Evolutionary conservation across 2,329 filamentous ascomycete species (phyloP).

Genomic region (Fusarium sp.): DNA sequence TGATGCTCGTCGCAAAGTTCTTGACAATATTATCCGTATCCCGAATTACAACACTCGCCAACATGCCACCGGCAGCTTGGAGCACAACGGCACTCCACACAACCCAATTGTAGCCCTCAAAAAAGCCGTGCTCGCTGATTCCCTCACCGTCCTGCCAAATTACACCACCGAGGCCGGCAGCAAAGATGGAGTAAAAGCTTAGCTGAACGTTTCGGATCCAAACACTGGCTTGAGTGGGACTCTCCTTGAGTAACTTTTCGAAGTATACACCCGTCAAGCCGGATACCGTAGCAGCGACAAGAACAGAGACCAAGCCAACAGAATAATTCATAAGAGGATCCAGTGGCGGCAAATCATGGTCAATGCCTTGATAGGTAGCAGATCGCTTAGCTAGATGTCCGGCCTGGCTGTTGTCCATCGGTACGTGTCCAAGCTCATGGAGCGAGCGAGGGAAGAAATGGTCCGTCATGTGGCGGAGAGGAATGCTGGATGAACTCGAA

Average conservation of each 20-base stretch:
- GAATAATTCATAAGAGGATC: slow-evolving; percentile 75
- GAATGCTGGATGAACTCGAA: slow-evolving; percentile 62
- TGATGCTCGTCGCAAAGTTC: slow-evolving; percentile 92
- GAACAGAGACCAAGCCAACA: slow-evolving; percentile 79
- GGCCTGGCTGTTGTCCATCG: slow-evolving; percentile 26
- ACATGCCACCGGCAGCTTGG: slow-evolving; percentile 84
- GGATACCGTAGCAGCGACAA: slow-evolving; percentile 81
- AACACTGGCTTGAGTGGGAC: slow-evolving; percentile 76
- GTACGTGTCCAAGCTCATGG: slow-evolving; percentile 74
- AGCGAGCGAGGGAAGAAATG: slow-evolving; percentile 82
- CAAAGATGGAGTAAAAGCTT: slow-evolving; percentile 92
- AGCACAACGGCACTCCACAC: slow-evolving; percentile 87
- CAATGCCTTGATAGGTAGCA: slow-evolving; percentile 90
- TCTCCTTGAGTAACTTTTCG: slow-evolving; percentile 91
- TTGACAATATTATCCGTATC: slow-evolving; percentile 79
- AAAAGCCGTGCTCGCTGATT: slow-evolving; percentile 87
- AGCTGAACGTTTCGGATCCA: slow-evolving; percentile 97
- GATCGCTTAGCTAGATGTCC: slow-evolving; percentile 62
- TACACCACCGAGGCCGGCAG: slow-evolving; percentile 86
- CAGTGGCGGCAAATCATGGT: slow-evolving; percentile 62
- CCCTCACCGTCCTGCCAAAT: slow-evolving; percentile 86
- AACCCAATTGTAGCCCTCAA: slow-evolving; percentile 91
- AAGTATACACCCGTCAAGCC: slow-evolving; percentile 88
- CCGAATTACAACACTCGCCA: slow-evolving; percentile 62
- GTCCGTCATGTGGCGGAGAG: slow-evolving; percentile 70